Evolutionary conservation across 306 rosid genomes (phyloP).

Genomic region (Canavalia ensiformis): DNA sequence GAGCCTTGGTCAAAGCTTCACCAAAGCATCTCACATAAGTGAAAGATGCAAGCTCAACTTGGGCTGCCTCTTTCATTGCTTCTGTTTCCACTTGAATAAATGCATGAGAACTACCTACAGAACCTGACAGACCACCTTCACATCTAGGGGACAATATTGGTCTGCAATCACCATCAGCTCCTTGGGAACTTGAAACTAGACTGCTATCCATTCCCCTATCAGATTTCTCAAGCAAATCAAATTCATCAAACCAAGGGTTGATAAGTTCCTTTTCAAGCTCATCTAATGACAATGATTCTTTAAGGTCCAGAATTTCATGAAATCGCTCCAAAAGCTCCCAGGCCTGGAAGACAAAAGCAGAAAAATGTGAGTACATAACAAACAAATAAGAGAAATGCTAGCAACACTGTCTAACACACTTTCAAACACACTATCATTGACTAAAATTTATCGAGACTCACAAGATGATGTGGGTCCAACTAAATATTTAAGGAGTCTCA

Average conservation of each 20-base stretch:
- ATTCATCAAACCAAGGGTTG: constrained; percentile 82
- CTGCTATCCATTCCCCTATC: constrained; percentile 57
- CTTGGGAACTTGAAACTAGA: constrained; percentile 46
- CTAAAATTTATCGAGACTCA: too few species aligned
- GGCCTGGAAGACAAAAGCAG: constrained; percentile 60
- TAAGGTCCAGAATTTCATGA: constrained; percentile 75
- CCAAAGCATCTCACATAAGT: constrained; percentile 85
- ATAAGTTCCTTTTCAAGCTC: constrained; percentile 91
- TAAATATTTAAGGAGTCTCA: too few species aligned
- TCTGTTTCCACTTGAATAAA: constrained; percentile 89
- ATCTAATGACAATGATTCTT: constrained; percentile 68
- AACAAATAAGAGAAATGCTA: not conserved
- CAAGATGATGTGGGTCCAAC: too few species aligned
- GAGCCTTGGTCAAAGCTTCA: constrained; percentile 87
- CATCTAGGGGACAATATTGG: constrained; percentile 48
- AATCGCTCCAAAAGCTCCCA: constrained; percentile 85
- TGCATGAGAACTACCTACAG: constrained; percentile 60
- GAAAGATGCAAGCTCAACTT: constrained; percentile 72
- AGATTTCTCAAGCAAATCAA: constrained; percentile 56
- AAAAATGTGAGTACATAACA: constrained; percentile 34
- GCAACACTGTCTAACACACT: too few species aligned
- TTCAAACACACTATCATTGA: too few species aligned
- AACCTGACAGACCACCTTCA: constrained; percentile 59
- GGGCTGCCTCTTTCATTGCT: constrained; percentile 83
- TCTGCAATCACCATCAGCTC: constrained; percentile 54